Evolutionary conservation across 108 stramenopile species (phyloP).

Genomic region (Conticribra guillardii): DNA sequence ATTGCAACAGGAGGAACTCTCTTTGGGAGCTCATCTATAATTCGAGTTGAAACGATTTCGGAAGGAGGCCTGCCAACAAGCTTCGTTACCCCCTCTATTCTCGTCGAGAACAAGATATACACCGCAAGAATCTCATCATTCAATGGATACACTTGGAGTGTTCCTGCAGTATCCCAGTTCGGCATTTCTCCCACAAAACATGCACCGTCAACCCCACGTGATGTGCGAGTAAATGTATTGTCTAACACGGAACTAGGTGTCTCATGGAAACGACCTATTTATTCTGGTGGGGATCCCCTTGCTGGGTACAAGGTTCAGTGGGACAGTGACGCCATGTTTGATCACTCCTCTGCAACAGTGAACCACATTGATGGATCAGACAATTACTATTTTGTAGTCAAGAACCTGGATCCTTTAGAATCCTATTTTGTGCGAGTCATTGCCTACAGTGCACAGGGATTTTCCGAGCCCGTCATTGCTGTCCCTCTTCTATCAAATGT

Average conservation of each 20-base stretch:
- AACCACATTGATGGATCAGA: background rate
- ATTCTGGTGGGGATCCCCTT: constrained; percentile 40
- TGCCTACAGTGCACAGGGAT: constrained; percentile 66
- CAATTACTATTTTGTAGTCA: constrained; percentile 50
- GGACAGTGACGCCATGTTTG: constrained; percentile 47
- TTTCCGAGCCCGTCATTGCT: constrained; percentile 39
- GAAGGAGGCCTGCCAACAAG: constrained; percentile 36
- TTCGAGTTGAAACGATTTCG: constrained; percentile 32
- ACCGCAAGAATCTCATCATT: constrained; percentile 58
- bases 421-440: constrained; percentile 64
- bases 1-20: constrained; percentile 47
- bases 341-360: constrained; percentile 22
- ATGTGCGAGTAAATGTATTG: constrained; percentile 31
- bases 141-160: constrained; percentile 52
- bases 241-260: constrained; percentile 48
- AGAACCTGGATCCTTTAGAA: constrained; percentile 56
- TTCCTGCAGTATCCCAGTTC: constrained; percentile 11
- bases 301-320: constrained; percentile 53
- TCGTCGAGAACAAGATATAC: constrained; percentile 54
- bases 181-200: constrained; percentile 26
- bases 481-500: constrained; percentile 4
- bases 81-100: constrained; percentile 42
- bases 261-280: constrained; percentile 45
- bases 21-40: constrained; percentile 32
- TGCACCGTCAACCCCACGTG: constrained; percentile 36